Conservation (phyloP, 495 filamentous ascomycete genomes). For the Hypoxylon subgilvum region DNA sequence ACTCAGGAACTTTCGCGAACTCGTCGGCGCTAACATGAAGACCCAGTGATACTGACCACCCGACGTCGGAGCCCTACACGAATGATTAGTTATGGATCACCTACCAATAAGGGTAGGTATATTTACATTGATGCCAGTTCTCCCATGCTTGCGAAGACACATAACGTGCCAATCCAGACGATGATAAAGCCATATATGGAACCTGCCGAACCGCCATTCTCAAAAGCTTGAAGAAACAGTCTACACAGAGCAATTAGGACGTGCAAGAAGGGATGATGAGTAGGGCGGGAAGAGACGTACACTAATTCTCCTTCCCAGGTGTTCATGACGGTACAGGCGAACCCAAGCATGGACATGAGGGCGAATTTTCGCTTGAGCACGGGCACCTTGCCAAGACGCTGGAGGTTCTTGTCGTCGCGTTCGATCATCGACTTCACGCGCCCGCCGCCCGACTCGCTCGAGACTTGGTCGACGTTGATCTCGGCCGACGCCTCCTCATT, state of each 20-base stretch:
- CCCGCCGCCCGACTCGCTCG: not conserved
- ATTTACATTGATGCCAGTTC: constrained; percentile 43
- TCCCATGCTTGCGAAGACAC: constrained; percentile 32
- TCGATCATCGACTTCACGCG: not conserved
- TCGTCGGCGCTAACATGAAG: constrained; percentile 61
- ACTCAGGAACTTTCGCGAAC: constrained; percentile 63
- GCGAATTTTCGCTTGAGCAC: constrained; percentile 57
- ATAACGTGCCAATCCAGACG: constrained; percentile 35
- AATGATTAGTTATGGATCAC: not conserved
- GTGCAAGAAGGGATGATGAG: not conserved
- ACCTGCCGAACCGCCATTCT: constrained; percentile 41
- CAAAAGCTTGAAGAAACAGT: constrained; percentile 5
- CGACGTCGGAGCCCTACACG: constrained; percentile 39
- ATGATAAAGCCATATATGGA: constrained; percentile 41
- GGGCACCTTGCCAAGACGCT: constrained; percentile 57
- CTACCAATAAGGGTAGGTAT: not conserved
- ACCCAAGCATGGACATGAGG: constrained; percentile 53
- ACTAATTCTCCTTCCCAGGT: constrained; percentile 51
- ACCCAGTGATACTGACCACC: constrained; percentile 59
- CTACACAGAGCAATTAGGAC: not conserved
- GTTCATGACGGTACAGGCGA: constrained; percentile 52
- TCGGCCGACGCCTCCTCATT: not conserved
- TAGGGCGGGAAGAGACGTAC: constrained; percentile 26
- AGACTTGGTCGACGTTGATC: not conserved
- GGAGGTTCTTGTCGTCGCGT: constrained; percentile 32